These are phyloP conservation scores for Schizothecium vesticola DNA, from an alignment of 495 filamentous ascomycete species.

Conservation along the genomic window DNA sequence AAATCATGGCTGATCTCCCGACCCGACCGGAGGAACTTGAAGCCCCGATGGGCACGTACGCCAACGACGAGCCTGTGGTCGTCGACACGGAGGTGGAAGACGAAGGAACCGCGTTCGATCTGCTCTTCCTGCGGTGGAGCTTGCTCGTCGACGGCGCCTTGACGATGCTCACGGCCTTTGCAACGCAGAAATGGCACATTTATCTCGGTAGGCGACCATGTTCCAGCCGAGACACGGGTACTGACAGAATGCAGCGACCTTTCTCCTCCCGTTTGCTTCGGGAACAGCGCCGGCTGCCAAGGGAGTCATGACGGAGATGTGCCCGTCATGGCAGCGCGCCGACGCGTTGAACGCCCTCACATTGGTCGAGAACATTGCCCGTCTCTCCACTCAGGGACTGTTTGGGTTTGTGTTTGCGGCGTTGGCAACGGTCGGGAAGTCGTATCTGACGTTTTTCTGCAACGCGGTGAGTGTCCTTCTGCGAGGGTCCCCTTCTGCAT, in stretches of 20 bases:
- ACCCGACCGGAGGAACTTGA: slow-evolving; percentile 35
- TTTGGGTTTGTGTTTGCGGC: slow-evolving; percentile 52
- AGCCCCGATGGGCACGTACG: slow-evolving; percentile 34
- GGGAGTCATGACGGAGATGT: slow-evolving; percentile 54
- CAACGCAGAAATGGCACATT: slow-evolving; percentile 48
- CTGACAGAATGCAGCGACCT: slow-evolving; percentile 25
- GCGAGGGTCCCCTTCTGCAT: not conserved
- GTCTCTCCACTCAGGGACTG: slow-evolving; percentile 45
- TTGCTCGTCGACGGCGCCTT: slow-evolving; percentile 48
- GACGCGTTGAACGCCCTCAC: slow-evolving; percentile 54
- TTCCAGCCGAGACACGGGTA: not conserved
- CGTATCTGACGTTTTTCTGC: slow-evolving; percentile 48
- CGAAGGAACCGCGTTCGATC: slow-evolving; percentile 46
- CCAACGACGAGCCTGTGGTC: slow-evolving; percentile 39
- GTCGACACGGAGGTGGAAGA: slow-evolving; percentile 22
- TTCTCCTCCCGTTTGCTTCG: slow-evolving; percentile 49
- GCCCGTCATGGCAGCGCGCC: slow-evolving; percentile 37
- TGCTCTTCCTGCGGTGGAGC: slow-evolving; percentile 50
- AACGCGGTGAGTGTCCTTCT: slow-evolving; percentile 42
- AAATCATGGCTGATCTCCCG: slow-evolving; percentile 11
- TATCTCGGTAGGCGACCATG: slow-evolving; percentile 38
- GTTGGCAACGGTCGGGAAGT: slow-evolving; percentile 43
- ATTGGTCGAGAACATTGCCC: slow-evolving; percentile 50
- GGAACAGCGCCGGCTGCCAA: slow-evolving; percentile 53
- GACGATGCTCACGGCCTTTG: slow-evolving; percentile 47